Evolutionary conservation across 164 flowering plant genomes (phyloP), one percentile per base, ranked within the genome.

Genomic region (Umbellularia californica): DNA sequence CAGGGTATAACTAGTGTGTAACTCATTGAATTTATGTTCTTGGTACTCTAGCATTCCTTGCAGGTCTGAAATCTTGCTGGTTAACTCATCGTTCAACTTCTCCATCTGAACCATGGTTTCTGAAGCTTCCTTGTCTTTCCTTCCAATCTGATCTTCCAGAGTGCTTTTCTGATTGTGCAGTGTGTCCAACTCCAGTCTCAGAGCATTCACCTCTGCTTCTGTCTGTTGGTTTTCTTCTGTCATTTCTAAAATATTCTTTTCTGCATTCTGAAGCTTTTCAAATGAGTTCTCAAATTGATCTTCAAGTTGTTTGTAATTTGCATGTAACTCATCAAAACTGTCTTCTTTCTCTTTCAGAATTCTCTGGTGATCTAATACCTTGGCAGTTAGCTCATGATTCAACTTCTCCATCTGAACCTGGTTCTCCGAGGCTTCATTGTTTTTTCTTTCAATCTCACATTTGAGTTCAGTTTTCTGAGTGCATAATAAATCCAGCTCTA

Each of bases 131-230:
- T 15, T 6, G 35, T 5, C 58, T 74, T 79, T 81, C 24, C 72
- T 82, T 72, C 74, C 82, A 52, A 83, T 64, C 71, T 78, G 72
- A 64, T 70, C 76, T 72, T 82, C 85, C 78, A 86, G 3, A 62
- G 82, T 84, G 28, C 79, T 75, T 67, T 78, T 83, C 74, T 76
- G 79, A 28, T 72, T 22, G 50, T 52, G 74, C 28, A 85, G 14
- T 0, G 82, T 70, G 58, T 80, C 76, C 74, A 85, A 20, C 77
- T 85, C 85, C 77, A 72, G 74, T 68, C 73, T 80, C 69, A 88
- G 70, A 51, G 68, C 75, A 22, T 79, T 67, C 3, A 81, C 73
- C 74, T 82, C 73, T 65, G 64, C 25, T 20, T 15, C 17, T 19
- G 28, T 69, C 55, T 4, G 23, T 11, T 63, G 66, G 60, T 58